Conservation (phyloP, 169 alveolate species). For the Cryptosporidium felis region DNA sequence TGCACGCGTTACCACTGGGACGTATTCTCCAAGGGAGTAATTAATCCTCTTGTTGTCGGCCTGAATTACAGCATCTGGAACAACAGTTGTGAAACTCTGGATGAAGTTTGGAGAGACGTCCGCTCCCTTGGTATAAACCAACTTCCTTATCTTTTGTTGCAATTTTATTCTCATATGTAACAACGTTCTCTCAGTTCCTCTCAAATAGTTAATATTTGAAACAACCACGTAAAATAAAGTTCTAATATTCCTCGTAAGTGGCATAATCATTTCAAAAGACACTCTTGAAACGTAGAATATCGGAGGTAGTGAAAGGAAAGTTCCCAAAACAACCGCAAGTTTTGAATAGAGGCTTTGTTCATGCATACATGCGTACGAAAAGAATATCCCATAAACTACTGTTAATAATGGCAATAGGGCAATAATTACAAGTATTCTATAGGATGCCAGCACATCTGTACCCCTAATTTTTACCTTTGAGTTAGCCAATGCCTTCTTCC, state of each 20-base stretch:
- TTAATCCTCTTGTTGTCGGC: conserved; percentile 59
- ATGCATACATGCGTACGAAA: conserved; percentile 74
- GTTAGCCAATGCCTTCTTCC: conserved; percentile 82
- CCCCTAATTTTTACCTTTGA: conserved; percentile 86
- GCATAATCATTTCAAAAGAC: conserved; percentile 65
- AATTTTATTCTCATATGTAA: conserved; percentile 84
- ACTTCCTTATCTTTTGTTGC: conserved; percentile 76
- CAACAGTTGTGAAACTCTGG: conserved; percentile 79
- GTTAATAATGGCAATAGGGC: conserved; percentile 86
- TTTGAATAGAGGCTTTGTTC: conserved; percentile 24
- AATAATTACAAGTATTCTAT: conserved; percentile 86
- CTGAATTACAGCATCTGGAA: conserved; percentile 76
- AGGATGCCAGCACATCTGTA: conserved; percentile 88
- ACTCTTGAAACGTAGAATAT: conserved; percentile 43
- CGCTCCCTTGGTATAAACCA: conserved; percentile 83
- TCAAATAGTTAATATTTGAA: conserved; percentile 85
- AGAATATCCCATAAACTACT: conserved; percentile 81
- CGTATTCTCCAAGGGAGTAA: conserved; percentile 64
- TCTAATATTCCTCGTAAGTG: conserved; percentile 79
- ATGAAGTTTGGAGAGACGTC: conserved; percentile 82
- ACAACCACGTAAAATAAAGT: conserved; percentile 78
- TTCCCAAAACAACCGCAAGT: not conserved
- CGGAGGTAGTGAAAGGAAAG: conserved; percentile 27
- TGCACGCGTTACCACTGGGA: conserved; percentile 73
- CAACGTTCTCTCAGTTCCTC: conserved; percentile 86